Evolutionary conservation across 257 asterid genomes (phyloP), one percentile per base, ranked within the genome.

Genomic region (Ocimum tenuiflorum): DNA sequence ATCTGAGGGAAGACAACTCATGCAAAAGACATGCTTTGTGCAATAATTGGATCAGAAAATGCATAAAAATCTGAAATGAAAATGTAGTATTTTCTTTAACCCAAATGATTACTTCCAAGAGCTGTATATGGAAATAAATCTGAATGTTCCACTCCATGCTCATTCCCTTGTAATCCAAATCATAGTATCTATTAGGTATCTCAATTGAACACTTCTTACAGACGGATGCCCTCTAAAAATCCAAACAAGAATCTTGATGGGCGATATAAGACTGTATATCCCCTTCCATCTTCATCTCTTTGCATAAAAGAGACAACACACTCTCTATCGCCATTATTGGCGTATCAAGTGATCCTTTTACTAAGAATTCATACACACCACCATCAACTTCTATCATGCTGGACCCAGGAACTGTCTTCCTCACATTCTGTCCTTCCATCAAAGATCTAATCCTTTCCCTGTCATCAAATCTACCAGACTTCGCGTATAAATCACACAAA

Each of bases 311-410:
- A 64, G 67, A 58, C 74, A 85, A 43, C 3, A 80, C 63, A 63
- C 67, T 27, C 51, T 48, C 67, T 22, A 85, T 60, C 42, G 73
- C 82, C 49, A 47, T 75, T 70, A 83, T 66, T 18, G 74, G 80
- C 67, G 73, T 69, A 69, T 74, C 82, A 24, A 79, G 59, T 1
- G 89, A 79, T 69, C 94, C 94, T 51, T 75, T 82, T 57, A 85
- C 80, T 1, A 89, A 87, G 53, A 89, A 87, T 54, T 87, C 94
- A 29, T 71, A 53, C 35, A 86, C 79, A 73, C 67, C 50, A 9
- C 94, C 95, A 77, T 85, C 86, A 58, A 86, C 60, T 78, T 86
- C 95, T 49, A 83, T 70, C 84, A 68, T 69, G 77, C 94, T 87
- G 63, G 85, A 81, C 17, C 95, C 97, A 2, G 88, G 95, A 68